Percentiles rank a stretch among this genome's conserved stretches.
Conservation (phyloP, 306 rosid genomes). For the Senna tora region DNA sequence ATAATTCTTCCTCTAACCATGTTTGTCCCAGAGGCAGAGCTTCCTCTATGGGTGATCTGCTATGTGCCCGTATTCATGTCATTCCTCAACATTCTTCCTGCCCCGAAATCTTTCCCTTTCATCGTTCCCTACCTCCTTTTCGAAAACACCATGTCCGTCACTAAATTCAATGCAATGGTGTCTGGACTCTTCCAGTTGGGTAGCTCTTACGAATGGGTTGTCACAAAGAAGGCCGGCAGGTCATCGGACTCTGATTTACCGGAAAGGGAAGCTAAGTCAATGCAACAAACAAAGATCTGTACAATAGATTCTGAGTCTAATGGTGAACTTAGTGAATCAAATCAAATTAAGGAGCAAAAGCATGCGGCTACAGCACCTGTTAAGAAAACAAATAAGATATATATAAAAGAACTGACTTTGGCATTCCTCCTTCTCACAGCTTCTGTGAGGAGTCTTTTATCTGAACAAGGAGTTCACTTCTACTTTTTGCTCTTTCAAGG, state of each 20-base stretch:
- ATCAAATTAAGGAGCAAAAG: slow-evolving; percentile 55
- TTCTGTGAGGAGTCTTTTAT: slow-evolving; percentile 77
- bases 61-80: slow-evolving; percentile 93
- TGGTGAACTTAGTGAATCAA: slow-evolving; percentile 65
- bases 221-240: slow-evolving; percentile 94
- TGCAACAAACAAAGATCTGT: slow-evolving; percentile 59
- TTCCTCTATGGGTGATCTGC: slow-evolving; percentile 91
- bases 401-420: slow-evolving; percentile 78
- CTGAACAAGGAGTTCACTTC: slow-evolving; percentile 96
- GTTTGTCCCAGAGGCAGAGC: slow-evolving; percentile 98
- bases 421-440: slow-evolving; percentile 92
- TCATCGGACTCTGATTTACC: slow-evolving; percentile 84
- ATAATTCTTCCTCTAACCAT: slow-evolving; percentile 93
- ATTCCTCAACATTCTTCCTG: slow-evolving; percentile 84
- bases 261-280: slow-evolving; percentile 63
- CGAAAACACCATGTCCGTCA: slow-evolving; percentile 96
- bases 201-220: slow-evolving; percentile 94
- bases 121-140: slow-evolving; percentile 91
- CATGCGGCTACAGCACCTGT: slow-evolving; percentile 50
- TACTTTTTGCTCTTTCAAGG: slow-evolving; percentile 98
- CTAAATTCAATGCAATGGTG: slow-evolving; percentile 95
- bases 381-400: slow-evolving; percentile 78
- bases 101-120: slow-evolving; percentile 93
- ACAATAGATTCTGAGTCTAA: slow-evolving; percentile 83
- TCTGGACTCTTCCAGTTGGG: slow-evolving; percentile 94